Evolutionary conservation across 306 rosid species (phyloP).

Genomic region (Clitoria ternatea): DNA sequence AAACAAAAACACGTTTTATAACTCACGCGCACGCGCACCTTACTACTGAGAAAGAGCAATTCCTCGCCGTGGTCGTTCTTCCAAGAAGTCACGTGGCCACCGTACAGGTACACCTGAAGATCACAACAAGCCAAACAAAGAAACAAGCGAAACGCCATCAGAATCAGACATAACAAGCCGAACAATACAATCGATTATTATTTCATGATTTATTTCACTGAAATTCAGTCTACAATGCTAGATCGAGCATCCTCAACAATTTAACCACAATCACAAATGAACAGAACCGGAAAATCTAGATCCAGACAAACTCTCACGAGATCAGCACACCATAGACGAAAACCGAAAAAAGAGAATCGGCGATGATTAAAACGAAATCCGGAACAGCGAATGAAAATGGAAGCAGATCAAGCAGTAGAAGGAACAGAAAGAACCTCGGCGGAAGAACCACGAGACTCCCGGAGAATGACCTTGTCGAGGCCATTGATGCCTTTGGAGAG

Average conservation of each 20-base stretch:
- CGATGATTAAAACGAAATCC: neutral
- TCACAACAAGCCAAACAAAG: neutral
- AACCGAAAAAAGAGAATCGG: conserved; percentile 12
- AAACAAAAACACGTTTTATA: neutral
- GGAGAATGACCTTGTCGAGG: conserved; percentile 57
- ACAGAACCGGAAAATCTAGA: neutral
- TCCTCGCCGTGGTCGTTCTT: conserved; percentile 94
- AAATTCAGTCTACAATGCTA: neutral
- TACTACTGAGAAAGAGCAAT: conserved; percentile 84
- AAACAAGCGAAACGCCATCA: too few relatives aligned
- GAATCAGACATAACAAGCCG: too few relatives aligned
- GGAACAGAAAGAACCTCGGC: conserved; percentile 46
- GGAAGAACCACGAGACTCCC: conserved; percentile 59
- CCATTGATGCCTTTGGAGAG: conserved; percentile 68
- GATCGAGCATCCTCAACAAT: conserved; percentile 9
- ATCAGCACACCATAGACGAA: neutral
- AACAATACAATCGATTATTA: neutral
- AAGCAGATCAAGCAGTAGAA: conserved; percentile 24
- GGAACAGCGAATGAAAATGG: neutral
- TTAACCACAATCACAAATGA: neutral
- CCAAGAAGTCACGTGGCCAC: conserved; percentile 97
- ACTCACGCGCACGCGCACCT: conserved; percentile 47
- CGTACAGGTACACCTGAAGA: conserved; percentile 78
- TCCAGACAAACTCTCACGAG: conserved; percentile 14
- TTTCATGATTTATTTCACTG: neutral